Evolutionary conservation across 306 rosid species (phyloP).

Genomic region (Acacia acuminata): DNA sequence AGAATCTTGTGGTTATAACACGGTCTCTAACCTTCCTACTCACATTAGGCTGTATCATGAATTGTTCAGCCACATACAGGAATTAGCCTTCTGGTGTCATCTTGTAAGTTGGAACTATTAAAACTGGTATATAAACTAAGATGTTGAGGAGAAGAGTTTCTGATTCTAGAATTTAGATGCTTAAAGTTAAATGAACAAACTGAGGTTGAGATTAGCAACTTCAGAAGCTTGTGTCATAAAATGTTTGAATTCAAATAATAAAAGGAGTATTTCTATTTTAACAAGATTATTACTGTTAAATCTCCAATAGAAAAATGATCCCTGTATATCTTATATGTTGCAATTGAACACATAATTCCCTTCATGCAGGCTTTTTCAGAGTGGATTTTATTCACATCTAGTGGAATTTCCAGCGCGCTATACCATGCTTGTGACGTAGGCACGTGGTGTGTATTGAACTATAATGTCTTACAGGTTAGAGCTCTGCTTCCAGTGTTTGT

Average conservation of each 20-base stretch:
- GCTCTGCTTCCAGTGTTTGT: conserved; percentile 27
- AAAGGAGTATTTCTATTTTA: background rate
- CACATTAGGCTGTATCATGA: conserved; percentile 5
- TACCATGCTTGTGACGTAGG: conserved; percentile 99
- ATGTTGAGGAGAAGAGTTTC: background rate
- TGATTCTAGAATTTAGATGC: background rate
- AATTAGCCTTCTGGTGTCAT: conserved; percentile 5
- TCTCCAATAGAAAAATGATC: conserved; percentile 10
- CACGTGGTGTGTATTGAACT: conserved; percentile 83
- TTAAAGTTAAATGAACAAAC: background rate
- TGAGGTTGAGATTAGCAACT: background rate
- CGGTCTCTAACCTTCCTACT: background rate
- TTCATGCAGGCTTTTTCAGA: conserved; percentile 80
- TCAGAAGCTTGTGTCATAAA: background rate
- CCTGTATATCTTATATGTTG: conserved; percentile 12
- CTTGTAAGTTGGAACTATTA: background rate
- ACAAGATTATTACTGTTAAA: background rate
- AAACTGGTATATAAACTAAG: background rate
- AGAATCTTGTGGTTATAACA: background rate
- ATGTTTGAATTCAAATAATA: background rate
- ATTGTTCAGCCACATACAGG: background rate
- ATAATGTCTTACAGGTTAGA: conserved; percentile 73
- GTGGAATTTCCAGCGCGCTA: conserved; percentile 86
- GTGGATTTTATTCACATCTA: conserved; percentile 82
- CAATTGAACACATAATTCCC: conserved; percentile 20